Evolutionary conservation across 345 rosid genomes (phyloP).

Genomic region (Bruguiera parviflora): DNA sequence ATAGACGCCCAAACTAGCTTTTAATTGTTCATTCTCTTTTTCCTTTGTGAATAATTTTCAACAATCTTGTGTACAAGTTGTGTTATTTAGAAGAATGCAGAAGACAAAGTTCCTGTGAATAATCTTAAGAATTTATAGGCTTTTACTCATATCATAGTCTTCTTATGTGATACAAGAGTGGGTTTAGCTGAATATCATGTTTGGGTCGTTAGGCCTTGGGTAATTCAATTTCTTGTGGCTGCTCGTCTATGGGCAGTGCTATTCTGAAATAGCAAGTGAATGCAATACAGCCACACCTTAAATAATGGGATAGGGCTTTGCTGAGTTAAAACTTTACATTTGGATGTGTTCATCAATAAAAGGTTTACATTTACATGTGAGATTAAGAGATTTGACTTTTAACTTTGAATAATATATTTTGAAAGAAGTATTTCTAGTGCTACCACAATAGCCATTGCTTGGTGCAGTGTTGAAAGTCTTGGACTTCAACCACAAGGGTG

Average conservation of each 20-base stretch:
- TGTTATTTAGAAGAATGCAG: background rate
- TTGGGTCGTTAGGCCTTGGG: background rate
- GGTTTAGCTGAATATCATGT: background rate
- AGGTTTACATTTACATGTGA: no score
- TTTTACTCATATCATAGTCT: background rate
- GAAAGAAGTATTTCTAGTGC: no score
- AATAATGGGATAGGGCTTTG: background rate
- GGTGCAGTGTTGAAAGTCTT: no score
- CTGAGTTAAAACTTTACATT: no score
- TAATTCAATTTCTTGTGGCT: background rate
- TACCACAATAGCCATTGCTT: no score
- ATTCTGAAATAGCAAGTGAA: background rate
- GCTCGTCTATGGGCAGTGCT: background rate
- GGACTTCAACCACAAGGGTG: no score
- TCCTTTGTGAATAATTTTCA: background rate
- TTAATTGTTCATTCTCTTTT: no score
- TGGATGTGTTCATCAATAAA: no score
- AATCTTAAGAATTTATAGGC: background rate
- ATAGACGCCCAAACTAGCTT: background rate
- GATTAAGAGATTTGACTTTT: no score
- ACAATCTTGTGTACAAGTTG: background rate
- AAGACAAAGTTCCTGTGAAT: background rate
- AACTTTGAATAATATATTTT: no score
- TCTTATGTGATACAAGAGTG: background rate
- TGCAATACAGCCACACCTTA: background rate